phyloP scores from a whole-genome alignment of 192 early-diverging fungal genomes.

The Linnemannia hyalina region DNA sequence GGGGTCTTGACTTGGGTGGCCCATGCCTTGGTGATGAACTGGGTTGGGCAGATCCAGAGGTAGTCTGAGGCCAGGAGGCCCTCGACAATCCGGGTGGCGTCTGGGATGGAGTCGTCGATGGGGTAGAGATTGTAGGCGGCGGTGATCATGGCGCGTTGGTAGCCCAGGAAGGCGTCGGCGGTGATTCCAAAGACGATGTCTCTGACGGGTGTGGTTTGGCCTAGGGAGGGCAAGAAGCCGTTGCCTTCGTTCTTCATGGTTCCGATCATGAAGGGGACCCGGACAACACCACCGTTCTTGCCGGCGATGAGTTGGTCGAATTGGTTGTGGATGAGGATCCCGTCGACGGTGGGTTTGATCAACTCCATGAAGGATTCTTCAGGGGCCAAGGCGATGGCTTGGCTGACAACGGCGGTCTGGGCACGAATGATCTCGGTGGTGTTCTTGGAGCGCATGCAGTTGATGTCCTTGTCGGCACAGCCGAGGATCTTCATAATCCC shows the following conservation, averaged over 20 bases:
- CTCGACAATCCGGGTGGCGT: conserved; percentile 1
- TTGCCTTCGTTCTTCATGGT: conserved; percentile 32
- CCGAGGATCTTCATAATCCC: conserved; percentile 11
- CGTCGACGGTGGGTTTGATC: conserved; percentile 33
- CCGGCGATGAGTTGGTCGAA: conserved; percentile 29
- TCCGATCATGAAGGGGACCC: conserved; percentile 30
- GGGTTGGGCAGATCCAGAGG: conserved; percentile 27
- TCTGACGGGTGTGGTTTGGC: conserved; percentile 4
- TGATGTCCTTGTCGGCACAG: conserved; percentile 5
- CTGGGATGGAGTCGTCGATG: conserved; percentile 13
- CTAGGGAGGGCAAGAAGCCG: conserved; percentile 30
- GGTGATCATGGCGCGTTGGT: conserved; percentile 32
- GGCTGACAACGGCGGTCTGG: conserved; percentile 18
- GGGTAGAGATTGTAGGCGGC: conserved; percentile 23
- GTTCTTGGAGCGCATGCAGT: conserved; percentile 28
- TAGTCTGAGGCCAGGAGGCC: conserved; percentile 16
- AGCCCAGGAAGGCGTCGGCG: conserved; percentile 10
- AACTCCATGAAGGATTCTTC: conserved; percentile 30
- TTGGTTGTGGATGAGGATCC: conserved; percentile 15
- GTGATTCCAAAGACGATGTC: conserved; percentile 16
- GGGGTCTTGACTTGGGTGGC: conserved; percentile 4
- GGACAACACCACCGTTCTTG: conserved; percentile 27
- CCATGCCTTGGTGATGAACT: conserved; percentile 21
- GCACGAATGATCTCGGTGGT: conserved; percentile 14
- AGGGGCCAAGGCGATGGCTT: conserved; percentile 18